Conservation (phyloP, 2,329 filamentous ascomycete genomes). For the Ophiocordyceps camponoti-leonardi region DNA sequence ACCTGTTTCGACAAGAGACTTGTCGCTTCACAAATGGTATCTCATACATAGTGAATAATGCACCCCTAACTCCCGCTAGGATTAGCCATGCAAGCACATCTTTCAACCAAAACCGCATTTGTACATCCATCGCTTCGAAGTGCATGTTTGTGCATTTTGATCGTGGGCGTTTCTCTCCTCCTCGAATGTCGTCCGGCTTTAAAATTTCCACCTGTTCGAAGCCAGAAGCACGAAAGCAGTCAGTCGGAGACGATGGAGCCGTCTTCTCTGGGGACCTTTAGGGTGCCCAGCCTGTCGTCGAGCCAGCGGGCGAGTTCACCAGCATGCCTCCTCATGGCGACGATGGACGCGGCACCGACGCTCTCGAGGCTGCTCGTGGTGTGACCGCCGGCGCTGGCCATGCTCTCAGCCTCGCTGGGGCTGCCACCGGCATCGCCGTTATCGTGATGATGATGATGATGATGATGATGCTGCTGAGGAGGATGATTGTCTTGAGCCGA, state of each 20-base stretch:
- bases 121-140: background rate
- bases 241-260: conserved; percentile 2
- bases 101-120: background rate
- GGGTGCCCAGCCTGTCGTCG: conserved; percentile 38
- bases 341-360: conserved; percentile 26
- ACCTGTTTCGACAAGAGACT: background rate
- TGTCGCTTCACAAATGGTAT: background rate
- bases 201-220: background rate
- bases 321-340: conserved; percentile 35
- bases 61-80: background rate
- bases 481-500: conserved; percentile 11
- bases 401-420: conserved; percentile 27
- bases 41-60: background rate
- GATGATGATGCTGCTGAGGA: conserved; percentile 5
- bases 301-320: conserved; percentile 42
- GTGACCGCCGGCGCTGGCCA: conserved; percentile 25
- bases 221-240: background rate
- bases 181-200: background rate
- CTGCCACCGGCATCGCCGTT: conserved; percentile 18
- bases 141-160: background rate
- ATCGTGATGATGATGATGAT: conserved; percentile 6
- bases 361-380: conserved; percentile 24
- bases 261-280: conserved; percentile 34
- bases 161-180: background rate
- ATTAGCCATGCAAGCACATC: background rate